Evolutionary conservation across 2,329 filamentous ascomycete genomes (phyloP).

Genomic region (Pezicula carpinea): DNA sequence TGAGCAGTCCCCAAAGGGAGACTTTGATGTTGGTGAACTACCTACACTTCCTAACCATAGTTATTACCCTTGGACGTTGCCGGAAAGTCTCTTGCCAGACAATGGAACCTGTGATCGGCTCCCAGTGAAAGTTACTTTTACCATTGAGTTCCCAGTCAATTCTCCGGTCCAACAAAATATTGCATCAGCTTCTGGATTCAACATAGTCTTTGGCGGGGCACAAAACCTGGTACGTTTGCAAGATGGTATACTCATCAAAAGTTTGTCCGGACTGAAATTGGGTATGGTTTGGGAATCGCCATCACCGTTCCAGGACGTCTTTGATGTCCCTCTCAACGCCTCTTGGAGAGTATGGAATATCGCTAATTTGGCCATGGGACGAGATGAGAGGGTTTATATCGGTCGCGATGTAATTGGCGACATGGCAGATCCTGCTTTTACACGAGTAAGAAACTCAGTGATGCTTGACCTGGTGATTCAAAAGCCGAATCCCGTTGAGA

Average conservation of each 20-base stretch:
- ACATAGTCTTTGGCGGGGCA: constrained; percentile 37
- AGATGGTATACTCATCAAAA: constrained; percentile 45
- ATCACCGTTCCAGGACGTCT: constrained; percentile 22
- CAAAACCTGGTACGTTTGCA: constrained; percentile 44
- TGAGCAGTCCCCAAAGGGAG: constrained; percentile 36
- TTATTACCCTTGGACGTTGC: constrained; percentile 91
- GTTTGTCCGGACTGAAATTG: constrained; percentile 54
- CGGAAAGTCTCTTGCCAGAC: constrained; percentile 64
- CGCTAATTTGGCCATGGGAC: constrained; percentile 74
- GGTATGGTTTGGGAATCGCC: constrained; percentile 62
- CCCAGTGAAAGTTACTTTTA: constrained; percentile 64
- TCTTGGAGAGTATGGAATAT: constrained; percentile 74
- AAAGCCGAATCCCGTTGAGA: constrained; percentile 20
- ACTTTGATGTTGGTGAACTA: constrained; percentile 33
- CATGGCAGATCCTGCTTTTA: constrained; percentile 79
- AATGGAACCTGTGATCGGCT: constrained; percentile 76
- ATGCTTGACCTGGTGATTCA: constrained; percentile 70
- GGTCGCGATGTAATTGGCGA: constrained; percentile 71
- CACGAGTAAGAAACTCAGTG: constrained; percentile 66
- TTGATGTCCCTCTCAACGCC: constrained; percentile 34
- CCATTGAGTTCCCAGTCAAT: constrained; percentile 56
- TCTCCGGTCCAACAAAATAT: constrained; percentile 22
- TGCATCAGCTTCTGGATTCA: constrained; percentile 31
- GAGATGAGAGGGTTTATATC: constrained; percentile 83
- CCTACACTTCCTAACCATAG: constrained; percentile 65